Base-by-base conservation (phyloP, 805 yeast genomes). In the Myxozyma neotropica region DNA sequence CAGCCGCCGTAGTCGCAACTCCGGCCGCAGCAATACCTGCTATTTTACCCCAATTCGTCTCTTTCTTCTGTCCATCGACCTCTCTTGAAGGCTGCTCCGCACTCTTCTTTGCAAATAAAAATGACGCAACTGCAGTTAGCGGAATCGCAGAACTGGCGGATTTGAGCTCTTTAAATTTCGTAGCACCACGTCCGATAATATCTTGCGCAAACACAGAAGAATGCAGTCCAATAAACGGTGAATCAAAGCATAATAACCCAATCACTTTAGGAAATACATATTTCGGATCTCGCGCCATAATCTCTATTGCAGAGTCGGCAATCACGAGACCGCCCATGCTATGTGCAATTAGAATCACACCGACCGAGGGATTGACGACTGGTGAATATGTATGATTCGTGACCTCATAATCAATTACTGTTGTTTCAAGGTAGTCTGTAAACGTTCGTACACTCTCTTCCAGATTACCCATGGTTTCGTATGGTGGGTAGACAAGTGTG, bases 321-420 rank as follows among this genome's bases (percentile, higher is more conserved):
- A 54, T 42, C 23, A 63, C 58, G 19, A 63, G 40, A 4, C 66
- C 66, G 31, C 66, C 66, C 66, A 63, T 63, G 23, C 62, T 57
- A 38, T 63, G 66, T 5, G 57, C 66, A 23, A 58, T 58, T 15
- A 63, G 44, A n/a, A 63, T 23, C 7, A 63, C 55, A 12, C 59
- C 66, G 17, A 61, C 65, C 17, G 48, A 21, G 3, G 66, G 66
- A 15, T 39, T 39, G 15, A 60, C 50, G 10, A 60, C 66, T 17
- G 65, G 66, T 39, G 66, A 56, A 15, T 12, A 15, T 12, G 66
- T 51, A 17, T 55, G 46, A n/a, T 52, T 43, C 13, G 50, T 21
- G 5, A 61, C 55, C 27, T 63, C 66, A n/a, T 24, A 17, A 45
- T 63, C 66, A 24, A 63, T 60, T 13, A 58, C 64, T 27, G 46